These are phyloP conservation scores for Lablab purpureus DNA, from an alignment of 306 rosid species.

Conservation along the genomic window DNA sequence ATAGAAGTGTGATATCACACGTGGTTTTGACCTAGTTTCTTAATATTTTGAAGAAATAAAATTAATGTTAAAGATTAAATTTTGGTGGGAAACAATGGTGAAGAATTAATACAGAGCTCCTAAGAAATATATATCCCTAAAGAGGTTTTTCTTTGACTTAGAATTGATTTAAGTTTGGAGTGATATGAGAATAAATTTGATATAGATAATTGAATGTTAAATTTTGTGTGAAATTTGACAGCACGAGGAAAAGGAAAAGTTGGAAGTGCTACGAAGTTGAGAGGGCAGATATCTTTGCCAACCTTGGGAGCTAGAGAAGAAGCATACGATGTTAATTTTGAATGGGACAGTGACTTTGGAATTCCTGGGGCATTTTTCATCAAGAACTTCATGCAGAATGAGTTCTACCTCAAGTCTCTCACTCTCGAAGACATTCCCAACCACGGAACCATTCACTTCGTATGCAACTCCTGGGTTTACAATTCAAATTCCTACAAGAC, in stretches of 20 bases:
- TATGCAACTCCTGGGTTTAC: slow-evolving; percentile 82
- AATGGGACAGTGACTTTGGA: slow-evolving; percentile 57
- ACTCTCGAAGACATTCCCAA: slow-evolving; percentile 67
- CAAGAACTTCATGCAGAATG: slow-evolving; percentile 55
- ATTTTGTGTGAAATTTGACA: slow-evolving; percentile 14
- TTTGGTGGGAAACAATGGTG: too few relatives aligned
- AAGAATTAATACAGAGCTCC: too few relatives aligned
- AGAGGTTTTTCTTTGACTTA: too few relatives aligned
- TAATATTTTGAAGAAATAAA: too few relatives aligned
- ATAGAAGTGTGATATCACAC: too few relatives aligned
- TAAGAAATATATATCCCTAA: too few relatives aligned
- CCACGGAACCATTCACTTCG: slow-evolving; percentile 60
- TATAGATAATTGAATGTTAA: neutral
- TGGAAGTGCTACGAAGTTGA: slow-evolving; percentile 57
- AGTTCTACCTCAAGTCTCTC: slow-evolving; percentile 62
- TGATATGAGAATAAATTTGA: too few relatives aligned
- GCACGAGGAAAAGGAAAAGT: slow-evolving; percentile 53
- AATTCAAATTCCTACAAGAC: slow-evolving; percentile 51
- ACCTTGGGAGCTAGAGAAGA: slow-evolving; percentile 51
- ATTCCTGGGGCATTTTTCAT: slow-evolving; percentile 70
- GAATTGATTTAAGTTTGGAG: too few relatives aligned
- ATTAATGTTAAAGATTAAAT: too few relatives aligned
- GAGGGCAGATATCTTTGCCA: slow-evolving; percentile 49
- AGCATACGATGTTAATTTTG: slow-evolving; percentile 53
- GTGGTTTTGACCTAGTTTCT: too few relatives aligned